phyloP scores from a whole-genome alignment of 495 filamentous ascomycete genomes.

The Sordaria brevicollis region DNA sequence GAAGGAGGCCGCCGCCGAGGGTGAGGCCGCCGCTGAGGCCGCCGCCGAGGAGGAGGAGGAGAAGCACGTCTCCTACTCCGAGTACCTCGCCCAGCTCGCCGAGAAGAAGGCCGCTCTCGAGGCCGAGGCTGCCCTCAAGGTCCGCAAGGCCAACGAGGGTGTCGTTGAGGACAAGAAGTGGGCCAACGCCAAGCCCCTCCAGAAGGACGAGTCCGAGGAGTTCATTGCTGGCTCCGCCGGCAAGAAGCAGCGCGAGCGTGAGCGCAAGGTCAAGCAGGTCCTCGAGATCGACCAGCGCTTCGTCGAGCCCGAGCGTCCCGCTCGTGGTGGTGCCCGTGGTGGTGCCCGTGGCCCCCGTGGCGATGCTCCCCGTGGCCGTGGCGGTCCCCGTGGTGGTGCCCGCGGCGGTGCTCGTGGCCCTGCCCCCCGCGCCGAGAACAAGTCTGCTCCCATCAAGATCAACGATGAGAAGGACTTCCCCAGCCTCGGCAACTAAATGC shows the following conservation, averaged over 20 bases:
- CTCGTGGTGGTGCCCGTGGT: constrained; percentile 43
- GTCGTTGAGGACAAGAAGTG: constrained; percentile 80
- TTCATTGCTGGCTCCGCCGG: constrained; percentile 67
- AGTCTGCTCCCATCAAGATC: constrained; percentile 42
- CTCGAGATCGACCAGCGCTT: constrained; percentile 78
- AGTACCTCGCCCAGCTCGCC: constrained; percentile 80
- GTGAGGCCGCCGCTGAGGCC: constrained; percentile 23
- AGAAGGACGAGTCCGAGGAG: constrained; percentile 60
- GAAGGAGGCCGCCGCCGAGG: constrained; percentile 40
- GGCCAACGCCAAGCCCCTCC: constrained; percentile 69
- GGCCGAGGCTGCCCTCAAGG: constrained; percentile 42
- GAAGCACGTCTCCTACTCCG: constrained; percentile 75
- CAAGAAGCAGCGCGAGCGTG: constrained; percentile 78
- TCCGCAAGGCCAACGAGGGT: constrained; percentile 87
- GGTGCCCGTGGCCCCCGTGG: constrained; percentile 41
- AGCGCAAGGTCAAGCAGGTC: constrained; percentile 85
- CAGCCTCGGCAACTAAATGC: constrained; percentile 47
- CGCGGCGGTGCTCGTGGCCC: constrained; percentile 31
- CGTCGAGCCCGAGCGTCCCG: constrained; percentile 51
- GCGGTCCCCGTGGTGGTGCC: constrained; percentile 35
- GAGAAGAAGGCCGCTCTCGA: constrained; percentile 72
- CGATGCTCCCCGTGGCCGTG: constrained; percentile 40
- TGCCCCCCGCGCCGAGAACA: constrained; percentile 24
- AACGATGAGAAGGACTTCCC: constrained; percentile 63
- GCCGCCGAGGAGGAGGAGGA: constrained; percentile 61